Evolutionary conservation across 2,329 filamentous ascomycete genomes (phyloP).

Genomic region (Cadophora gregata): DNA sequence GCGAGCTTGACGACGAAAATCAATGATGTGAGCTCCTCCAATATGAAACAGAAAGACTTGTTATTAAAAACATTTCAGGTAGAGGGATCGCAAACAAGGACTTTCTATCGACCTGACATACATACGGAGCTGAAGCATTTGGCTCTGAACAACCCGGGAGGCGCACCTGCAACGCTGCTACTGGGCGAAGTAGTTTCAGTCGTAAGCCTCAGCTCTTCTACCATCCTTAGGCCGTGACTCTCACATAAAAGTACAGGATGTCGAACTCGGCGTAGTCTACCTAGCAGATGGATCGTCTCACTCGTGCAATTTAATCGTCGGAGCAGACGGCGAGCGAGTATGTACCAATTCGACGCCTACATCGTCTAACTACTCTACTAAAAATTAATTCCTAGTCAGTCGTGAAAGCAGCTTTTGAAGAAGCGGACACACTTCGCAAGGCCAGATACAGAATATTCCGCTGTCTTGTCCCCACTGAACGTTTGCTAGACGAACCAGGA

Average conservation of each 20-base stretch:
- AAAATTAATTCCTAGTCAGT: conserved; percentile 1
- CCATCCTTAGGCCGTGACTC: too few relatives aligned
- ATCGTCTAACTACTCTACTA: not conserved
- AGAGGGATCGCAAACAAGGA: not conserved
- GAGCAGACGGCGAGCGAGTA: conserved; percentile 7
- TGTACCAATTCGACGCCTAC: not conserved
- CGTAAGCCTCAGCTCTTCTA: too few relatives aligned
- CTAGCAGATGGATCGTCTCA: not conserved
- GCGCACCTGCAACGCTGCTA: not conserved
- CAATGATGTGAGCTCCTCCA: not conserved
- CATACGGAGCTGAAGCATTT: conserved; percentile 13
- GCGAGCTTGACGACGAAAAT: not conserved
- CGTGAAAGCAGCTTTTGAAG: conserved; percentile 9
- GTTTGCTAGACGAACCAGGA: not conserved
- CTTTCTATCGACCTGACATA: conserved; percentile 15
- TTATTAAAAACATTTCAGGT: too few relatives aligned
- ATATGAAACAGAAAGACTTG: not conserved
- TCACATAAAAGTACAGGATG: too few relatives aligned
- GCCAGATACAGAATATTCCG: conserved; percentile 18
- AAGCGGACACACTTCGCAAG: conserved; percentile 5
- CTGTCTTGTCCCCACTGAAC: conserved; percentile 8
- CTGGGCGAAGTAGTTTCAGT: not conserved
- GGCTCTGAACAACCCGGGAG: not conserved
- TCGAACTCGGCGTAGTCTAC: not conserved
- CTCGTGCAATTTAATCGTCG: not conserved